phyloP scores from a whole-genome alignment of 768 basidiomycete species.

The Podaxis rugospora region DNA sequence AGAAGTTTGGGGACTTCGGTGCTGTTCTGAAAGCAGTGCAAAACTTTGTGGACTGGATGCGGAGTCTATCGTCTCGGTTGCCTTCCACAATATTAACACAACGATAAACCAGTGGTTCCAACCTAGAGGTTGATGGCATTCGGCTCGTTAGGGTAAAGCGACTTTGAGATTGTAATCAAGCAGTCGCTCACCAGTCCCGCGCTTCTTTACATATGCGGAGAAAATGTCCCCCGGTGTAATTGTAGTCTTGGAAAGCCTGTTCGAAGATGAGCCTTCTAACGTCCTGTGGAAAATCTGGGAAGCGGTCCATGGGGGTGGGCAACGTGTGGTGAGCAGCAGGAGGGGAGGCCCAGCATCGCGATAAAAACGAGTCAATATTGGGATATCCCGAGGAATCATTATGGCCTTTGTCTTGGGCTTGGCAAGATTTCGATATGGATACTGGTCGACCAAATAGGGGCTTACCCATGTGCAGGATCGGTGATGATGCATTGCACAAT shows the following conservation, averaged over 20 bases:
- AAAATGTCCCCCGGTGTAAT: not conserved
- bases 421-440: not conserved
- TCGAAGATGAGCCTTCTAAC: not conserved
- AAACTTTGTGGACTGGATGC: not conserved
- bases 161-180: not conserved
- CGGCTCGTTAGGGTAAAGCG: too few species aligned
- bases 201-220: not conserved
- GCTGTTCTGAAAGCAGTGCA: not conserved
- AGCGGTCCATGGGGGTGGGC: not conserved
- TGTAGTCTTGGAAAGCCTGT: not conserved
- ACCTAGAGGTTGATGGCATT: not conserved
- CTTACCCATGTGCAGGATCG: not conserved
- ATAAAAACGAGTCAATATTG: not conserved
- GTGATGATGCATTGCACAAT: not conserved
- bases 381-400: not conserved
- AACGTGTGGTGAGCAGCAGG: not conserved
- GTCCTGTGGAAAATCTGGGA: not conserved
- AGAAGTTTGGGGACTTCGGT: not conserved
- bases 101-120: not conserved
- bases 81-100: not conserved
- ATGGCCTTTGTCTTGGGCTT: not conserved
- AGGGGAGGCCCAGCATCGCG: not conserved
- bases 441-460: too few species aligned
- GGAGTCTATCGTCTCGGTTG: not conserved
- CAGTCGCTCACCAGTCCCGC: not conserved